Conservation (phyloP, 768 basidiomycete species). For the Suillus spraguei region DNA sequence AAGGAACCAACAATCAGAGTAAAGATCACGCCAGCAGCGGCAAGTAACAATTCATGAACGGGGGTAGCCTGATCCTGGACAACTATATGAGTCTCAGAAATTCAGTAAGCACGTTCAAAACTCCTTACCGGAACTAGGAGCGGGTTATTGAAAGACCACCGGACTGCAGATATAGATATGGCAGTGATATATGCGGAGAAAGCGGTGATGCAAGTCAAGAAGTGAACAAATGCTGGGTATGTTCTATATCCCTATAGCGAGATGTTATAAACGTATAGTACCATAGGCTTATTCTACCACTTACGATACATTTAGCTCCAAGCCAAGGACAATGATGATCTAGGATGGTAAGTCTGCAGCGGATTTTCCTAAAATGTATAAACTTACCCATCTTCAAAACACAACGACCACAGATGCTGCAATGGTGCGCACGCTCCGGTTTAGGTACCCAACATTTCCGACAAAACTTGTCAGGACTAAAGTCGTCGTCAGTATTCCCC, state of each 20-base stretch:
- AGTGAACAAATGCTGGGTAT: slow-evolving; percentile 83
- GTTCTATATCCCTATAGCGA: slow-evolving; percentile 71
- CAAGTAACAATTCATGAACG: slow-evolving; percentile 68
- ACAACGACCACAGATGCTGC: slow-evolving; percentile 72
- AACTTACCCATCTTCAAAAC: slow-evolving; percentile 82
- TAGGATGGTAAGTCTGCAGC: slow-evolving; percentile 27
- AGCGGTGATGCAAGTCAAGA: slow-evolving; percentile 63
- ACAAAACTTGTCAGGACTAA: slow-evolving; percentile 70
- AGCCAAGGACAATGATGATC: slow-evolving; percentile 92
- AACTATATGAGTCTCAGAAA: slow-evolving; percentile 12
- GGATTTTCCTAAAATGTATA: background rate
- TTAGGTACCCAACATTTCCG: slow-evolving; percentile 78
- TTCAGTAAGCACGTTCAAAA: background rate
- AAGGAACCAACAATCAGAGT: slow-evolving; percentile 75
- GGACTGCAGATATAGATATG: slow-evolving; percentile 55
- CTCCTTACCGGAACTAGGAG: slow-evolving; percentile 53
- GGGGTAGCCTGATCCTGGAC: slow-evolving; percentile 64
- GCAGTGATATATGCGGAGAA: slow-evolving; percentile 62
- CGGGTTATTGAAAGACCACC: slow-evolving; percentile 68
- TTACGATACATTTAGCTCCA: slow-evolving; percentile 73
- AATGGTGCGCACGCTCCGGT: slow-evolving; percentile 83
- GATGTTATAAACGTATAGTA: background rate
- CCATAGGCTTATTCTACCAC: slow-evolving; percentile 24
- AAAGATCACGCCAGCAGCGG: slow-evolving; percentile 61
- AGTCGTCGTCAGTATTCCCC: slow-evolving; percentile 53